Evolutionary conservation across 768 basidiomycete genomes (phyloP), one percentile per base, ranked within the genome.

Genomic region (Boletus coccyginus): DNA sequence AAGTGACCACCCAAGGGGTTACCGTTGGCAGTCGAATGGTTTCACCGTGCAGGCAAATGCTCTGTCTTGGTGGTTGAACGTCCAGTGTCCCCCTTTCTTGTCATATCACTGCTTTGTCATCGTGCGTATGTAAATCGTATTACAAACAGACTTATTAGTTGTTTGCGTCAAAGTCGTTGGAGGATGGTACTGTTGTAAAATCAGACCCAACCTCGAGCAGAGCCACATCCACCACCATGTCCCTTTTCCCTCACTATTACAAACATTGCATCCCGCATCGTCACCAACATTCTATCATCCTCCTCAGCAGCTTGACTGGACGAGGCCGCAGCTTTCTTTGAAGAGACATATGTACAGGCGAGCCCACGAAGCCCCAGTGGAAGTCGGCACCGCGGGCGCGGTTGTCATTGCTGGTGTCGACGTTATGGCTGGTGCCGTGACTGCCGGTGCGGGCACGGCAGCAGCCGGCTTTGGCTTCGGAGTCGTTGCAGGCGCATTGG

Each of bases 171-270:
- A 40, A 13, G 36, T 29, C 17, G 11, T 13, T 19, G n/a, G 12
- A 42, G 9, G 3, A 46, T 32, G 1, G 19, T 7, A 43, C 7
- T 36, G 3, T 33, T 13, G 14, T 17, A 3, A 29, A 42, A 42
- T 72, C 62, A 84, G 35, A 78, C 78, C 84, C 84, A 90, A 38
- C 87, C 87, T 42, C 81, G 77, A 19, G 89, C 90, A 38, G 89
- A 80, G 4, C 90, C 91, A 55, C 83, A 75, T 8, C 92, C 91
- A 31, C 86, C 90, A 27, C 91, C 91, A 68, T 94, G 91, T 7
- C 90, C 90, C 45, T 84, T 74, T 70, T 94, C 91, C 63, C 83
- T 87, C 68, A 90, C 88, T 53, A 95, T 77, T 12, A 91, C 91
- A 70, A 94, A 94, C 78, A 94, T 78, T 3, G 90, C 87, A 73